Evolutionary conservation across 2,329 filamentous ascomycete genomes (phyloP), one percentile per base, ranked within the genome.

Genomic region (Paracorniculantispora psalliotae): DNA sequence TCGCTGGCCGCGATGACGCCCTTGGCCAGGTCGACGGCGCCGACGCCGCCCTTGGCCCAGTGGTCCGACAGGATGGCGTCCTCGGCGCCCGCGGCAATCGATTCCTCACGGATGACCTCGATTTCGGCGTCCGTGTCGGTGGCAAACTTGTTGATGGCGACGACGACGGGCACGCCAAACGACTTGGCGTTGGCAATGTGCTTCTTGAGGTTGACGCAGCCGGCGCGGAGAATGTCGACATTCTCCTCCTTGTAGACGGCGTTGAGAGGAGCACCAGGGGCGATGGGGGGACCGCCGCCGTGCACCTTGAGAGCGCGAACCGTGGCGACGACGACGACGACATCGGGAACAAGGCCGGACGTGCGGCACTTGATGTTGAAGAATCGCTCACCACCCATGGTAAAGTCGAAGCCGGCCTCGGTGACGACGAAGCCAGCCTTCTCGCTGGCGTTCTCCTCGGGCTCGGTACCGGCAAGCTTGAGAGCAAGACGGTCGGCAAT

Each of bases 351-450:
- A 48, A 99, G 87, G 25, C 93, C 93, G 6, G 93, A 97, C 10
- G 92, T 90, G 61, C 94, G 89, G 79, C 94, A 97, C 82, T 99
- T 99, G 81, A 99, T 97, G 80, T 99, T 97, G 86, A 99, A 97
- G 83, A 99, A 99, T 55, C 94, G 89, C 82, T 99, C 94, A 63
- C 94, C 94, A 64, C 94, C 94, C 94, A 99, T 99, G 68, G 94
- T 97, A 78, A 99, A 99, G 76, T 99, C 94, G 74, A 99, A 99
- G 10, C 94, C 94, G 56, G 94, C 93, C 75, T 99, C 94, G 1
- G 94, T 99, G 39, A 99, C 87, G 23, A 97, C 93, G 68, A 94
- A 97, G 10, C 94, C 94, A 30, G 90, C 85, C 80, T 94, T 93
- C 66, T 87, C 79, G 53, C 85, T 80, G 69, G 92, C 84, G 67